These are phyloP conservation scores for Cinchona pubescens DNA, from an alignment of 257 asterid genomes.

Conservation along the genomic window DNA sequence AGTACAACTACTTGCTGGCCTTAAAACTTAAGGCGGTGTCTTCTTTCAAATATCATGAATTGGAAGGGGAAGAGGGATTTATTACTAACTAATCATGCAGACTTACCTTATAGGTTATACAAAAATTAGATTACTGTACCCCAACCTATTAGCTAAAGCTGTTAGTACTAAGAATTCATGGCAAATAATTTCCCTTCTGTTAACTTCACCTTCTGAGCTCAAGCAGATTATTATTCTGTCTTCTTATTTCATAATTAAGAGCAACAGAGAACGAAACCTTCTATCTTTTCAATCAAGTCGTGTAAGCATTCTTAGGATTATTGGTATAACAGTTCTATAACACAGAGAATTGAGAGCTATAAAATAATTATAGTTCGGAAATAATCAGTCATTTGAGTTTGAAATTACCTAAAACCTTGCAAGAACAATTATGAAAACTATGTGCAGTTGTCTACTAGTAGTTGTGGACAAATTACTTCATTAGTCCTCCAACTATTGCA, in stretches of 20 bases:
- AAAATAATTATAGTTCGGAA: too few species aligned
- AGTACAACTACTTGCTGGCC: background rate
- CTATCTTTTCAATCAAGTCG: too few species aligned
- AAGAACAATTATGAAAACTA: background rate
- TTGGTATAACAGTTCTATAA: too few species aligned
- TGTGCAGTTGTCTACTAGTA: background rate
- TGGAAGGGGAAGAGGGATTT: background rate
- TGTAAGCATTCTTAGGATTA: too few species aligned
- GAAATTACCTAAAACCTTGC: background rate
- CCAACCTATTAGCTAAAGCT: background rate
- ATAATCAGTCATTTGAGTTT: too few species aligned
- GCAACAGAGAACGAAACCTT: too few species aligned
- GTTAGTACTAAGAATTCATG: background rate
- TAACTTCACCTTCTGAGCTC: background rate
- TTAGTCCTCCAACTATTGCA: too few species aligned
- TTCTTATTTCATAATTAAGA: too few species aligned
- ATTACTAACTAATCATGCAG: background rate
- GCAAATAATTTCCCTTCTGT: background rate
- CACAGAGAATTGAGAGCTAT: too few species aligned
- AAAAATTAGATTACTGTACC: background rate
- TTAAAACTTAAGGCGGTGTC: background rate
- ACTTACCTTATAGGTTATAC: background rate
- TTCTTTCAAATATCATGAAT: background rate
- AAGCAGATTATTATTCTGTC: background rate
- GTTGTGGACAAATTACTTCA: too few species aligned